phyloP scores from a whole-genome alignment of 495 filamentous ascomycete genomes.

The Daldinia childiae region DNA sequence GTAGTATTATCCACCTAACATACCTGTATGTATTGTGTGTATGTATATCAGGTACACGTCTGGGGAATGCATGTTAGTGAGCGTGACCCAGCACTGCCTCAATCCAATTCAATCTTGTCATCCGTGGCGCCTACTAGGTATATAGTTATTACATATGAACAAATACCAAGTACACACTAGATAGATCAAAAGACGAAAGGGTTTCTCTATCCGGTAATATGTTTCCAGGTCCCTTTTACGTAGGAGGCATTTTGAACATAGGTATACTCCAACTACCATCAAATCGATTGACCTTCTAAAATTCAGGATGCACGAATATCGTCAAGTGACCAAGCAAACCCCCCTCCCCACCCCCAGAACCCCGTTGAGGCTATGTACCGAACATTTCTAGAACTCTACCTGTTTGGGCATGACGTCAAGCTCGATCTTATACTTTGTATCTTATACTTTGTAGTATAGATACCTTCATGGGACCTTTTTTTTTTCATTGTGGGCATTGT shows the following conservation, averaged over 20 bases:
- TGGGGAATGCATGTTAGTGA: constrained; percentile 11
- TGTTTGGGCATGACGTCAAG: constrained; percentile 28
- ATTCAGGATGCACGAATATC: not conserved
- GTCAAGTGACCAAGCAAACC: not conserved
- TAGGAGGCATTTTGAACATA: not conserved
- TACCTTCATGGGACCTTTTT: too few species aligned
- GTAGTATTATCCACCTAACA: too few species aligned
- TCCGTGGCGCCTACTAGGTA: constrained; percentile 18
- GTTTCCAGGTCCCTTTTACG: constrained; percentile 2
- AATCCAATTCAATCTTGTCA: not conserved
- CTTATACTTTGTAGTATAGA: too few species aligned
- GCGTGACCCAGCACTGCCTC: constrained; percentile 35
- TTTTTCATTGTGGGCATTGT: too few species aligned
- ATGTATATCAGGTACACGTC: not conserved
- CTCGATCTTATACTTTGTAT: too few species aligned
- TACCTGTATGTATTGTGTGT: too few species aligned
- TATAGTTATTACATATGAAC: too few species aligned
- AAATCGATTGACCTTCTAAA: not conserved
- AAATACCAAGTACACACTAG: not conserved
- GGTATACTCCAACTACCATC: not conserved
- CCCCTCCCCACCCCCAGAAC: not conserved
- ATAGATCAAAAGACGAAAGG: not conserved
- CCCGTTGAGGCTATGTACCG: constrained; percentile 2
- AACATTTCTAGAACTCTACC: constrained; percentile 32
- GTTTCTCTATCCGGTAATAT: constrained; percentile 22